Conservation (phyloP, 371 early-diverging fungal genomes). For the Lichtheimia hyalospora region DNA sequence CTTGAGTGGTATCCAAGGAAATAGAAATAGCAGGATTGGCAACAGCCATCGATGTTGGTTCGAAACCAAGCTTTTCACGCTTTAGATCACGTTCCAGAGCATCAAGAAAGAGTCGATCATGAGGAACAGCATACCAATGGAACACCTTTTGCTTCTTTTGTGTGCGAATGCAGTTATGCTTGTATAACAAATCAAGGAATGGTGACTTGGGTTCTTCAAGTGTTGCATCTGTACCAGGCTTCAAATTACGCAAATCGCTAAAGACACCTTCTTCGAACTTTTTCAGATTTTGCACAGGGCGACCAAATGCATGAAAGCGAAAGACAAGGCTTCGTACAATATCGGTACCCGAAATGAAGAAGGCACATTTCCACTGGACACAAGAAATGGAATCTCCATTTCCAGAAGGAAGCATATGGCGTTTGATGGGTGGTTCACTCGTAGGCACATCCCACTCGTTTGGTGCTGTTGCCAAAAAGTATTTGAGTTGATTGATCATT, state of each 20-base stretch:
- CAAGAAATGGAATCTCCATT: conserved; percentile 83
- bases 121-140: conserved; percentile 84
- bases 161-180: conserved; percentile 82
- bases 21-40: conserved; percentile 37
- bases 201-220: conserved; percentile 77
- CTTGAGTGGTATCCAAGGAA: conserved; percentile 41
- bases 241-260: conserved; percentile 78
- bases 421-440: conserved; percentile 23
- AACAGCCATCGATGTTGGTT: conserved; percentile 58
- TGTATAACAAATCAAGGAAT: conserved; percentile 79
- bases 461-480: conserved; percentile 59
- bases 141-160: conserved; percentile 93
- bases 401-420: conserved; percentile 44
- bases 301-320: conserved; percentile 69
- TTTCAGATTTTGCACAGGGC: conserved; percentile 65
- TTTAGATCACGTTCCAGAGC: conserved; percentile 91
- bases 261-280: conserved; percentile 94
- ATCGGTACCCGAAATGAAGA: conserved; percentile 83
- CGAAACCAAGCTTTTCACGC: conserved; percentile 73
- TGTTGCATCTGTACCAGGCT: conserved; percentile 81
- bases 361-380: conserved; percentile 57
- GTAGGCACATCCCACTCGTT: conserved; percentile 45
- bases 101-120: conserved; percentile 79
- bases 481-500: conserved; percentile 50
- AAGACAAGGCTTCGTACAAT: conserved; percentile 78